Evolutionary conservation across 2,329 filamentous ascomycete genomes (phyloP).

Genomic region (Capronia coronata): DNA sequence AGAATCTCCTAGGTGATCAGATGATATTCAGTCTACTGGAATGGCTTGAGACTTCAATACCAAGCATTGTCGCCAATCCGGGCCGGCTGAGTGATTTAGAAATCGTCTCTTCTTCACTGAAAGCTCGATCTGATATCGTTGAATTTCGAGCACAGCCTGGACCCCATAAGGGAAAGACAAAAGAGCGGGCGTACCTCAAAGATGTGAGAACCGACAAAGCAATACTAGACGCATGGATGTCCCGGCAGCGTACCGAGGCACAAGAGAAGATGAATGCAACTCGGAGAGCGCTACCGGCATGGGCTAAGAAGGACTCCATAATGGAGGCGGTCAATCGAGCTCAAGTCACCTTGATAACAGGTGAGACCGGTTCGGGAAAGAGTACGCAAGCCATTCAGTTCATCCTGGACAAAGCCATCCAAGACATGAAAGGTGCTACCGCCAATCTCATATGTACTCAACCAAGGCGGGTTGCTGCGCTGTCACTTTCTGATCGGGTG

Average conservation of each 20-base stretch:
- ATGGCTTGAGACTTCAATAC: slow-evolving; percentile 82
- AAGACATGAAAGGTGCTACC: slow-evolving; percentile 62
- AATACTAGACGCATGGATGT: slow-evolving; percentile 58
- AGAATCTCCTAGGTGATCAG: slow-evolving; percentile 69
- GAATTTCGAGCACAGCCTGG: background rate
- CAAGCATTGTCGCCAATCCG: slow-evolving; percentile 74
- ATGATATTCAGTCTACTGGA: slow-evolving; percentile 88
- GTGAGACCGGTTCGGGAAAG: slow-evolving; percentile 94
- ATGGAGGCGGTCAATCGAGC: slow-evolving; percentile 67
- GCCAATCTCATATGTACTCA: slow-evolving; percentile 95
- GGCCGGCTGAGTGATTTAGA: slow-evolving; percentile 80
- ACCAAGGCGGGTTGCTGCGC: slow-evolving; percentile 84
- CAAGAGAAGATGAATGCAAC: slow-evolving; percentile 69
- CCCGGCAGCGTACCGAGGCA: slow-evolving; percentile 56
- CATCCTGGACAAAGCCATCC: slow-evolving; percentile 83
- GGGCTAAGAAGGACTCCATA: slow-evolving; percentile 72
- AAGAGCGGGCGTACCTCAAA: slow-evolving; percentile 2
- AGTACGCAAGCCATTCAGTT: slow-evolving; percentile 97
- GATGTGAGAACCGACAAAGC: slow-evolving; percentile 34
- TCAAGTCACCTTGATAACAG: slow-evolving; percentile 92
- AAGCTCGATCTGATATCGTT: background rate
- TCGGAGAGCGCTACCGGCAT: slow-evolving; percentile 74
- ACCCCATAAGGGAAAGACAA: background rate
- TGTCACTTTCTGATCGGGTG: slow-evolving; percentile 89
- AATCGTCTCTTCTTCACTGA: slow-evolving; percentile 57